A percentile compares a stretch with the other conserved stretches of the same genome.
These are phyloP conservation scores for Lavandula angustifolia DNA, from an alignment of 257 asterid genomes.

Conservation along the genomic window DNA sequence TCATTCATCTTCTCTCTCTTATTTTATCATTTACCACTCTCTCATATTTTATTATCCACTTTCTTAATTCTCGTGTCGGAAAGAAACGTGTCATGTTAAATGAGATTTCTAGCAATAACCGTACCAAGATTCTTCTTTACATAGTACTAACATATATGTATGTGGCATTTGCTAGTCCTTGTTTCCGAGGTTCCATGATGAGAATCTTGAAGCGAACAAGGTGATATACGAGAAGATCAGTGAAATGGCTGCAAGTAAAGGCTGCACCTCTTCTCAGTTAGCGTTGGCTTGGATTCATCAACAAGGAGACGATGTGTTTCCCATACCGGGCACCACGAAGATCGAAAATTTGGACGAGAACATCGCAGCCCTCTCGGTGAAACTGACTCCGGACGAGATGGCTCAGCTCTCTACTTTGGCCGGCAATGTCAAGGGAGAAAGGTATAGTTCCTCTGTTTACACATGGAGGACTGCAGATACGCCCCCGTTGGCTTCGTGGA, in stretches of 20 bases:
- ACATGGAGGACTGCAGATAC: slow-evolving; percentile 34
- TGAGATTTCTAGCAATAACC: no score
- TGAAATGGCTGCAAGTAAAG: slow-evolving; percentile 41
- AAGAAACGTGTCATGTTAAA: no score
- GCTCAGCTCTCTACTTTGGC: slow-evolving; percentile 31
- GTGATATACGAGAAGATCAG: slow-evolving; percentile 31
- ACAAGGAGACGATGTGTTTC: slow-evolving; percentile 46
- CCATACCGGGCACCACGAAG: slow-evolving; percentile 53
- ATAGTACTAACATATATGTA: no score
- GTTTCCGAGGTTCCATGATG: slow-evolving; percentile 42
- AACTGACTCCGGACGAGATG: slow-evolving; percentile 35
- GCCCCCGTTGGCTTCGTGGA: slow-evolving; percentile 26
- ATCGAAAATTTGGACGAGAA: slow-evolving; percentile 40
- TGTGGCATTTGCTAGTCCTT: not conserved
- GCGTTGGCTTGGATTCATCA: slow-evolving; percentile 54
- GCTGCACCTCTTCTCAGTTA: slow-evolving; percentile 46
- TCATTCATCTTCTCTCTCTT: no score
- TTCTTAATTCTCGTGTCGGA: no score
- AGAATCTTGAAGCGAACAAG: slow-evolving; percentile 42
- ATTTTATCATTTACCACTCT: no score
- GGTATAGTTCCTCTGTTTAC: slow-evolving; percentile 1
- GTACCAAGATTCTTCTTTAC: no score
- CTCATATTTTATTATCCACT: no score
- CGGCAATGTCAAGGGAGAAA: slow-evolving; percentile 29
- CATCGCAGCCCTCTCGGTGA: slow-evolving; percentile 32